Evolutionary conservation across 768 basidiomycete species (phyloP).

Genomic region (Auricularia heimuer): DNA sequence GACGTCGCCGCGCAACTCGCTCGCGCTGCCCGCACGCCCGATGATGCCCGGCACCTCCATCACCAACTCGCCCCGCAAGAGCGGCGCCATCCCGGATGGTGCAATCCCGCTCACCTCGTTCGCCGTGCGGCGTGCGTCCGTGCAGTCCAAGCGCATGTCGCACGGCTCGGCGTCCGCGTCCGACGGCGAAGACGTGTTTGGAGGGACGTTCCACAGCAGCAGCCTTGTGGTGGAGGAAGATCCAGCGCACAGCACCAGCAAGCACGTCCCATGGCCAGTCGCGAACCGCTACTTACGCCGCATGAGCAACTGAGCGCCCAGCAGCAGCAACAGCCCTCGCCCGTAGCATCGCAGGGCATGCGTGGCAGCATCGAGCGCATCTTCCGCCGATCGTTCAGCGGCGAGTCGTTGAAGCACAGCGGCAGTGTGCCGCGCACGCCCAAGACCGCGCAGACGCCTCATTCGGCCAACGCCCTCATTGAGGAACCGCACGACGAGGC

Average conservation of each 20-base stretch:
- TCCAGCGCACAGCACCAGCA: conserved; percentile 17
- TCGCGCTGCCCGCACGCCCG: conserved; percentile 16
- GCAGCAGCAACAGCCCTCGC: conserved; percentile 4
- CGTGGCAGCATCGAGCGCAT: conserved; percentile 55
- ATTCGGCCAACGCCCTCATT: conserved; percentile 13
- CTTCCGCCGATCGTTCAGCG: conserved; percentile 39
- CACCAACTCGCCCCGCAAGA: conserved; percentile 25
- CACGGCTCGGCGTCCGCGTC: conserved; percentile 26
- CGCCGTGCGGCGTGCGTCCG: background rate
- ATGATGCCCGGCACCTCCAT: conserved; percentile 23
- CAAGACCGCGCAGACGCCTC: conserved; percentile 15
- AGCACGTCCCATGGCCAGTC: conserved; percentile 43
- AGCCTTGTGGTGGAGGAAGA: conserved; percentile 5
- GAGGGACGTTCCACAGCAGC: conserved; percentile 5
- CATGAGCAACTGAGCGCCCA: conserved; percentile 12
- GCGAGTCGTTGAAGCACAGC: conserved; percentile 19
- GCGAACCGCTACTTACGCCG: conserved; percentile 62
- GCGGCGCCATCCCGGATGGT: conserved; percentile 25
- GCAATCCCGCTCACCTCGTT: background rate
- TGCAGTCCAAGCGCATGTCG: background rate
- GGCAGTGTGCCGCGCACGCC: conserved; percentile 13
- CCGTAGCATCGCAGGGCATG: conserved; percentile 26
- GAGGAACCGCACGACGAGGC: conserved; percentile 2
- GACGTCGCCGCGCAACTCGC: conserved; percentile 4
- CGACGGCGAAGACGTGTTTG: conserved; percentile 19